These are phyloP conservation scores for Trypanosoma cruzi DNA, from an alignment of 208 protist genomes.

Conservation along the genomic window DNA sequence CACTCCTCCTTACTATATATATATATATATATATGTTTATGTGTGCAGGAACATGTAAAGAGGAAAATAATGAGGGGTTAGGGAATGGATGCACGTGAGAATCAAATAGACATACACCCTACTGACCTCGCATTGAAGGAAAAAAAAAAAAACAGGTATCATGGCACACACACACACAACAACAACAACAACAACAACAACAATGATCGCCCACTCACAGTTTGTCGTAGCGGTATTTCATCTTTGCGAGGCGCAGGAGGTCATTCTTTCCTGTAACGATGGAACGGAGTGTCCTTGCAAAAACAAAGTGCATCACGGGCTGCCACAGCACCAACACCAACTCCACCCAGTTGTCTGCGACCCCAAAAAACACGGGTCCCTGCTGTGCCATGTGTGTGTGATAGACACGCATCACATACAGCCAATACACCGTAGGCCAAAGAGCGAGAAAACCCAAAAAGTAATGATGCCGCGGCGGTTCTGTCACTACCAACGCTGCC, in stretches of 20 bases:
- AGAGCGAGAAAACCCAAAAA: slow-evolving; percentile 23
- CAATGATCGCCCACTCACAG: slow-evolving; percentile 19
- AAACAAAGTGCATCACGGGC: slow-evolving; percentile 59
- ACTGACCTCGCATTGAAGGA: too few species aligned
- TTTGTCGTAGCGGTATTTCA: slow-evolving; percentile 79
- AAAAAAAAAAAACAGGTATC: slow-evolving; percentile 14
- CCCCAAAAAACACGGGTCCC: slow-evolving; percentile 19
- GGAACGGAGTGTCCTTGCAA: slow-evolving; percentile 45
- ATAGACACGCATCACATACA: slow-evolving; percentile 29
- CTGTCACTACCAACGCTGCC: neutral
- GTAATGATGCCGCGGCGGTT: slow-evolving; percentile 20
- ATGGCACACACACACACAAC: neutral
- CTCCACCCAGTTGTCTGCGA: slow-evolving; percentile 40
- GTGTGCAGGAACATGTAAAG: neutral
- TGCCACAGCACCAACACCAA: slow-evolving; percentile 69
- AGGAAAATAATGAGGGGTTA: neutral
- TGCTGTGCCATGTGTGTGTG: slow-evolving; percentile 19
- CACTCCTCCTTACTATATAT: neutral
- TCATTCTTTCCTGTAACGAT: slow-evolving; percentile 47
- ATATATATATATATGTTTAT: neutral
- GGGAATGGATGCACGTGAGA: neutral
- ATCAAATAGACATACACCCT: neutral
- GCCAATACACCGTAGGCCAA: slow-evolving; percentile 29
- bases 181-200: neutral
- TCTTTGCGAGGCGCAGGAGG: slow-evolving; percentile 43